phyloP scores from a whole-genome alignment of 108 stramenopile genomes.

The Skeletonema costatum region DNA sequence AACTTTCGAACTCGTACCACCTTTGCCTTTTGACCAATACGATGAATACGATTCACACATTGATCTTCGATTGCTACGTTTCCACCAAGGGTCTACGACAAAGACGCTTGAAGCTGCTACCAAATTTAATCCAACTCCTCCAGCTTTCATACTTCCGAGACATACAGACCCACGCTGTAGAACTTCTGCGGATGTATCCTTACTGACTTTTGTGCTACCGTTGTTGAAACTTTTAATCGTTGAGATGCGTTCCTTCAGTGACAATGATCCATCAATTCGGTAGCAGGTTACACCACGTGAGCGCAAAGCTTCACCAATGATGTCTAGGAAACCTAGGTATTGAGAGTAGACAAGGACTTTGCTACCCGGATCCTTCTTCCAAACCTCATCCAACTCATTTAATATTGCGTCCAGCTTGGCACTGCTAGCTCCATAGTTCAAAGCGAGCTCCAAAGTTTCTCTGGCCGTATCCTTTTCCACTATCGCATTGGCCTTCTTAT shows the following conservation, averaged over 20 bases:
- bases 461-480: conserved; percentile 39
- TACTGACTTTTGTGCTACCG: conserved; percentile 1
- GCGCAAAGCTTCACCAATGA: conserved; percentile 51
- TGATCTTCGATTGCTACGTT: conserved; percentile 77
- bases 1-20: conserved; percentile 83
- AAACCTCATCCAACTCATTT: conserved; percentile 69
- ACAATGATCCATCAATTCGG: conserved; percentile 80
- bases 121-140: conserved; percentile 82
- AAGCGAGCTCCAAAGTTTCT: conserved; percentile 61
- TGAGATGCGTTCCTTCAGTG: conserved; percentile 64
- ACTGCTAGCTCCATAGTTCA: conserved; percentile 58
- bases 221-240: conserved; percentile 73
- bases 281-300: conserved; percentile 45
- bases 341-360: conserved; percentile 86
- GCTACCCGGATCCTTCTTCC: conserved; percentile 70
- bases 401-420: conserved; percentile 78
- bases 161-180: conserved; percentile 64
- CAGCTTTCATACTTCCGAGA: conserved; percentile 82
- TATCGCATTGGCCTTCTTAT: conserved; percentile 9
- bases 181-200: neutral
- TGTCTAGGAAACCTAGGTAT: conserved; percentile 82
- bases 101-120: conserved; percentile 76
- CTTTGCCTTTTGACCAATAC: conserved; percentile 82
- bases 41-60: conserved; percentile 76
- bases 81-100: conserved; percentile 91